Base-by-base conservation (phyloP, 805 yeast genomes). In the Metschnikowia similis region DNA sequence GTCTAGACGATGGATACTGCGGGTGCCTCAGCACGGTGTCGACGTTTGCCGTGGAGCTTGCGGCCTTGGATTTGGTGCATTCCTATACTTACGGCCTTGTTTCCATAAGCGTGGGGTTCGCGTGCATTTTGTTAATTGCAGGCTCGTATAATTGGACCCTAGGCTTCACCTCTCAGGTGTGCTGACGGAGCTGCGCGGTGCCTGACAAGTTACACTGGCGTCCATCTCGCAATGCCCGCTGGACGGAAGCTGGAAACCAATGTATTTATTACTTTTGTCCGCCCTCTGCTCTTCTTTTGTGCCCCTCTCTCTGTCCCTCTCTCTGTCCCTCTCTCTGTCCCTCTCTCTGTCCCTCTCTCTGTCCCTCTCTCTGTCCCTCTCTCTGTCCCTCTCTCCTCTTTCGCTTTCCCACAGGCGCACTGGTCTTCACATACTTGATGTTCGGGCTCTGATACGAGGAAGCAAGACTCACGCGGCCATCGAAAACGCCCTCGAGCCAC, bases 21-120 rank as follows among this genome's bases (percentile, higher is more conserved):
- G 95, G 91, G 0, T 76, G 80, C 2, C 65, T 85, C 45, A 81
- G 89, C 36, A 87, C 97, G 0, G 79, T 88, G 36, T 84, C 92
- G 48, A 86, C 96, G 0, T 86, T 89, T 56, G 76, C 87, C 8
- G 82, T 78, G 38, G 97, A 90, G 63, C 64, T 88, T 35, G 72
- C 58, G 53, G 63, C 61, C 1, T 42, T 66, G 37, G 50, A 62
- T 49, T 47, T 72, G 5, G 35, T 60, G 13, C 52, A 68, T 50
- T 66, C 81, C 4, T 77, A 82, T 48, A 50, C 64, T 7, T 90
- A 90, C 62, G 85, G 79, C 6, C 27, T 66, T 1, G 48, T 61
- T 0, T 76, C 87, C 13, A 58, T 88, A 1, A 57, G 65, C 1
- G 48, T 69, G 0, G 75, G 84, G 13, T 87, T 80, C 61, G 47